Percentiles rank a stretch among this genome's conserved stretches.
These are phyloP conservation scores for Cardamine resedifolia DNA, from an alignment of 345 rosid species.

Conservation along the genomic window DNA sequence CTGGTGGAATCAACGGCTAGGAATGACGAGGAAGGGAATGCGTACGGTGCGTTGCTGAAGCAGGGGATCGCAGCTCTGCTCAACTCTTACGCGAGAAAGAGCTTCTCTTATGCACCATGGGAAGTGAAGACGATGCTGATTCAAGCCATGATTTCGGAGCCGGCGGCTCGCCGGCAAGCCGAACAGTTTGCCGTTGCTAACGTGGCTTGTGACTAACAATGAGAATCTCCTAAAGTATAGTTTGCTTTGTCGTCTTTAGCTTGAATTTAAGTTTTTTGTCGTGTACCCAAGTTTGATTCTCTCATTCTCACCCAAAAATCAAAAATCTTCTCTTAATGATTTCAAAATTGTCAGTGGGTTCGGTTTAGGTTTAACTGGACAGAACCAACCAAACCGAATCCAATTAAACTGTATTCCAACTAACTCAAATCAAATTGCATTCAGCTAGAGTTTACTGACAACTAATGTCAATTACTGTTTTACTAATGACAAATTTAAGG, in stretches of 20 bases:
- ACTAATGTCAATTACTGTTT: background rate
- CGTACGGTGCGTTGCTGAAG: constrained; percentile 57
- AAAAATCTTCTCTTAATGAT: background rate
- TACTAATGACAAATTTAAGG: no score
- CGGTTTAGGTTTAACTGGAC: background rate
- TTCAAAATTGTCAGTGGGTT: background rate
- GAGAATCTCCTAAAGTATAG: background rate
- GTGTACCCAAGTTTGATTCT: constrained; percentile 2
- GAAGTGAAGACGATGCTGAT: constrained; percentile 79
- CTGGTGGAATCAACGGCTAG: constrained; percentile 63
- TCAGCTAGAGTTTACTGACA: background rate
- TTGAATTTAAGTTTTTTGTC: constrained; percentile 18
- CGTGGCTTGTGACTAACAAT: constrained; percentile 52
- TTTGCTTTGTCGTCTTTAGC: constrained; percentile 17
- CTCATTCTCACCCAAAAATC: background rate
- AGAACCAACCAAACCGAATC: background rate
- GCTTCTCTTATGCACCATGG: constrained; percentile 66
- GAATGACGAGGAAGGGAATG: constrained; percentile 51
- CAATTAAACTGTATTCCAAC: background rate
- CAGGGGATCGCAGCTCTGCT: constrained; percentile 78
- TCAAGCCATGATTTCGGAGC: constrained; percentile 61
- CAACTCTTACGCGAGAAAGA: constrained; percentile 69
- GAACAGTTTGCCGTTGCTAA: constrained; percentile 56
- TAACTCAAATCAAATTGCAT: background rate
- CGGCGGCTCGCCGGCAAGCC: constrained; percentile 62